Evolutionary conservation across 2,329 filamentous ascomycete genomes (phyloP).

Genomic region (Talaromyces atroroseus): DNA sequence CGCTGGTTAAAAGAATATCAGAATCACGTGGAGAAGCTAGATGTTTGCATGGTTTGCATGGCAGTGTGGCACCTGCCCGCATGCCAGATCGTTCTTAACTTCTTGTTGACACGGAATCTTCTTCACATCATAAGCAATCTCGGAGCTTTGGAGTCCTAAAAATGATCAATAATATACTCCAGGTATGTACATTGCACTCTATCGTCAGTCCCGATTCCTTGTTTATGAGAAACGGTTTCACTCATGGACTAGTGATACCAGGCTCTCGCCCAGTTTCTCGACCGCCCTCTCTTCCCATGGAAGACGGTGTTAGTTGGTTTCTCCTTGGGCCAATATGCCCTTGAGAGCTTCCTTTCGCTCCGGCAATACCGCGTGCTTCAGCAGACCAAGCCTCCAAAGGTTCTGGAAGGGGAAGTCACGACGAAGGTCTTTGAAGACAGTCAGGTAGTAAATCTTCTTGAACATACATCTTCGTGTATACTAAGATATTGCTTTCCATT

Average conservation of each 20-base stretch:
- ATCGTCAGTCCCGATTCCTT: background rate
- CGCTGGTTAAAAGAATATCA: no score
- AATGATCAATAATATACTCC: conserved; percentile 9
- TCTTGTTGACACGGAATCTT: conserved; percentile 5
- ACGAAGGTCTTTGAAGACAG: conserved; percentile 91
- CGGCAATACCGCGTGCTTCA: conserved; percentile 87
- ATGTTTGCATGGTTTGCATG: conserved; percentile 5
- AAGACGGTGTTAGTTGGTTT: conserved; percentile 95
- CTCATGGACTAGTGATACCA: conserved; percentile 21
- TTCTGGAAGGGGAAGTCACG: conserved; percentile 80
- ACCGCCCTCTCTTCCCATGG: conserved; percentile 92
- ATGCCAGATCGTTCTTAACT: background rate
- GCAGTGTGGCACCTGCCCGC: conserved; percentile 1
- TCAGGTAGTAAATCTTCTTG: conserved; percentile 52
- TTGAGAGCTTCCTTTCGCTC: conserved; percentile 82
- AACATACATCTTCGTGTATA: background rate
- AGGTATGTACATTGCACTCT: background rate
- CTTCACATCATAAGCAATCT: background rate
- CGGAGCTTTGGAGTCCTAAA: background rate
- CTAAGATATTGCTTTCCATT: background rate
- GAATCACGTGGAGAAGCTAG: no score
- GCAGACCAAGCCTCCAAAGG: conserved; percentile 72
- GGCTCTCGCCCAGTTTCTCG: conserved; percentile 76
- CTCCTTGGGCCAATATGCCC: conserved; percentile 80
- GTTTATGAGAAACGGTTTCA: background rate